Conservation (phyloP, 1,284 basidiomycete genomes). For the Papiliotrema fonsecae region DNA sequence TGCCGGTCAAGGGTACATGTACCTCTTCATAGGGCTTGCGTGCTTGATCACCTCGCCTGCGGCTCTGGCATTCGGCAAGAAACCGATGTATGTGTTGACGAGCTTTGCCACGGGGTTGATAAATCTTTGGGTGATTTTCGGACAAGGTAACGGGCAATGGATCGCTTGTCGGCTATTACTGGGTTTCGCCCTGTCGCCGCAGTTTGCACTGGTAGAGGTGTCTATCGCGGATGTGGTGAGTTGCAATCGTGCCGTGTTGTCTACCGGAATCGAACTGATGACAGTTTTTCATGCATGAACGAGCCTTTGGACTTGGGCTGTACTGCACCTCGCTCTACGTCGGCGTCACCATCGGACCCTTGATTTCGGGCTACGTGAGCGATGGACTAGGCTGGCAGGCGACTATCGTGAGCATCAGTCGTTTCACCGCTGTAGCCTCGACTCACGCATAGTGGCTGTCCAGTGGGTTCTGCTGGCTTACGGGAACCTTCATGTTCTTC, state of each 20-base stretch:
- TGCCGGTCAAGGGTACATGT: slow-evolving; percentile 23
- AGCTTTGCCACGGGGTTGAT: slow-evolving; percentile 7
- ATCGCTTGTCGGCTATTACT: slow-evolving; percentile 12
- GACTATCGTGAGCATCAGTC: slow-evolving; percentile 12
- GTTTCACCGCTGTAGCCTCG: neutral
- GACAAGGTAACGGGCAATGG: slow-evolving; percentile 16
- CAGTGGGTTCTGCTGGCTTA: slow-evolving; percentile 13
- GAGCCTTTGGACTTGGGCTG: slow-evolving; percentile 19
- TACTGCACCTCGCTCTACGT: slow-evolving; percentile 22
- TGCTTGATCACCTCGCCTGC: slow-evolving; percentile 20
- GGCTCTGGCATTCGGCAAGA: slow-evolving; percentile 24
- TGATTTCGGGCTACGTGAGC: slow-evolving; percentile 26
- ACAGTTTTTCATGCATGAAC: slow-evolving; percentile 31
- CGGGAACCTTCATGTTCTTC: slow-evolving; percentile 22
- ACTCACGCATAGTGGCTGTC: slow-evolving; percentile 14
- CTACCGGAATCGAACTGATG: neutral
- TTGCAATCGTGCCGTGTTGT: neutral
- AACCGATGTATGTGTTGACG: slow-evolving; percentile 20
- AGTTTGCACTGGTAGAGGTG: slow-evolving; percentile 22
- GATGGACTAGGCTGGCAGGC: slow-evolving; percentile 20
- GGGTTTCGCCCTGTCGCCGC: slow-evolving; percentile 19
- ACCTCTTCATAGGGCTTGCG: slow-evolving; percentile 19
- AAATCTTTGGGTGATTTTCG: slow-evolving; percentile 17
- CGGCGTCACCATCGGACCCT: slow-evolving; percentile 17
- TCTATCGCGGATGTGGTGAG: slow-evolving; percentile 24